Percentiles rank a stretch among this genome's conserved stretches.
Evolutionary conservation across 768 basidiomycete genomes (phyloP).

Genomic region (Suillus alpinus): DNA sequence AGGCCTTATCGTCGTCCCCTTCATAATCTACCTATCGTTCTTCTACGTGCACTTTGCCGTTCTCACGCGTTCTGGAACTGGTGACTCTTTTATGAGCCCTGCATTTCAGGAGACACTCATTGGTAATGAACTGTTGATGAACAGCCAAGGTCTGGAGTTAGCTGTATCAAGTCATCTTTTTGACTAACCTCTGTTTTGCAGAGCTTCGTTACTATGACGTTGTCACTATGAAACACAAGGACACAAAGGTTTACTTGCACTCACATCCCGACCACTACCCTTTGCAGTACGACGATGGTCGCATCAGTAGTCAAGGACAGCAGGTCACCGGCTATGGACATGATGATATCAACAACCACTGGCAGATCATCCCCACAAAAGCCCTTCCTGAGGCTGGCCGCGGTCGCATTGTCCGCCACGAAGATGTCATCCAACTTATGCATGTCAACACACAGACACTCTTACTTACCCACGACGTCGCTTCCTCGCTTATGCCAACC

Average conservation of each 20-base stretch:
- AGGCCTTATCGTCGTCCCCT: conserved; percentile 86
- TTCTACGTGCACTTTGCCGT: conserved; percentile 95
- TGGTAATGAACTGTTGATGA: conserved; percentile 89
- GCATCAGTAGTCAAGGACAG: conserved; percentile 93
- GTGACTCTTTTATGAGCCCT: conserved; percentile 97
- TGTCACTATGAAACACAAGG: conserved; percentile 84
- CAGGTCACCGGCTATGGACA: conserved; percentile 96
- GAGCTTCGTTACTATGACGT: conserved; percentile 94
- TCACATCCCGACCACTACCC: conserved; percentile 92
- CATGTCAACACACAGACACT: conserved; percentile 82
- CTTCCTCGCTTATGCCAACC: conserved; percentile 93
- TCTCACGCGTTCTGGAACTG: conserved; percentile 84
- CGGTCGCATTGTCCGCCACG: conserved; percentile 86
- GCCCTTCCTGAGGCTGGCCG: conserved; percentile 92
- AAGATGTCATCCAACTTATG: conserved; percentile 84
- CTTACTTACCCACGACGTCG: conserved; percentile 95
- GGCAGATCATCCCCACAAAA: conserved; percentile 94
- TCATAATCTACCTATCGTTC: conserved; percentile 88
- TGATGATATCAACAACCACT: conserved; percentile 91
- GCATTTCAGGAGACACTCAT: conserved; percentile 94
- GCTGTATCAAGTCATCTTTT: not conserved
- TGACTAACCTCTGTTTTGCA: conserved; percentile 31
- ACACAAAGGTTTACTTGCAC: conserved; percentile 90
- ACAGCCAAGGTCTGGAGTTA: conserved; percentile 72
- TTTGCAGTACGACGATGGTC: conserved; percentile 90